A percentile compares a stretch with the other conserved stretches of the same genome.
phyloP scores from a whole-genome alignment of 2,329 filamentous ascomycete species.

The Neopestalotiopsis sp. region DNA sequence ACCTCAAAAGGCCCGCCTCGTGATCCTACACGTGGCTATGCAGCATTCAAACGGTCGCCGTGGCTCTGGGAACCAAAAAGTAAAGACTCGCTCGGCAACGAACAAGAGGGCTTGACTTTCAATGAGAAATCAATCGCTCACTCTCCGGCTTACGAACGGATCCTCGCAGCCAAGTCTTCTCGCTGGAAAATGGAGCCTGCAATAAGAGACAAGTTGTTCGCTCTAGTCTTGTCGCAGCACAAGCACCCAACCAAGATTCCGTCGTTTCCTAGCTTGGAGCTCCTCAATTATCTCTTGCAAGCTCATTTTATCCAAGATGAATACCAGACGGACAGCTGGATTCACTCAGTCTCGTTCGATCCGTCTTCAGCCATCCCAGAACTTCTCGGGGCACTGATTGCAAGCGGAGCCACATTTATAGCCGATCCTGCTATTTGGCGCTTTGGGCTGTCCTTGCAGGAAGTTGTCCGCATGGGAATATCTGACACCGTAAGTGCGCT shows the following conservation, averaged over 20 bases:
- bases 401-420: slow-evolving; percentile 33
- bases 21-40: slow-evolving; percentile 36
- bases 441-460: slow-evolving; percentile 45
- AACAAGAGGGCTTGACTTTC: slow-evolving; percentile 30
- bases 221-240: slow-evolving; percentile 30
- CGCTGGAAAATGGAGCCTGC: slow-evolving; percentile 27
- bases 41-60: slow-evolving; percentile 40
- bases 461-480: slow-evolving; percentile 42
- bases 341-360: slow-evolving; percentile 33
- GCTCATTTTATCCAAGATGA: slow-evolving; percentile 35
- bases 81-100: slow-evolving; percentile 32
- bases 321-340: slow-evolving; percentile 33
- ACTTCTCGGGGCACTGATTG: slow-evolving; percentile 30
- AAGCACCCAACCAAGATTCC: slow-evolving; percentile 29
- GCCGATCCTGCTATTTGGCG: slow-evolving; percentile 34
- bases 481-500: slow-evolving; percentile 36
- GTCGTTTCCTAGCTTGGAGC: slow-evolving; percentile 34
- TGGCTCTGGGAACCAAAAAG: slow-evolving; percentile 41
- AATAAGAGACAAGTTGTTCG: slow-evolving; percentile 33
- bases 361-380: slow-evolving; percentile 30
- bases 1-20: slow-evolving; percentile 27
- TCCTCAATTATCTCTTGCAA: slow-evolving; percentile 35
- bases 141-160: slow-evolving; percentile 26
- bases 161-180: slow-evolving; percentile 21
- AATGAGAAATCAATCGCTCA: slow-evolving; percentile 30